Conservation (phyloP, 1,284 basidiomycete species). For the Pseudozyma pruni region DNA sequence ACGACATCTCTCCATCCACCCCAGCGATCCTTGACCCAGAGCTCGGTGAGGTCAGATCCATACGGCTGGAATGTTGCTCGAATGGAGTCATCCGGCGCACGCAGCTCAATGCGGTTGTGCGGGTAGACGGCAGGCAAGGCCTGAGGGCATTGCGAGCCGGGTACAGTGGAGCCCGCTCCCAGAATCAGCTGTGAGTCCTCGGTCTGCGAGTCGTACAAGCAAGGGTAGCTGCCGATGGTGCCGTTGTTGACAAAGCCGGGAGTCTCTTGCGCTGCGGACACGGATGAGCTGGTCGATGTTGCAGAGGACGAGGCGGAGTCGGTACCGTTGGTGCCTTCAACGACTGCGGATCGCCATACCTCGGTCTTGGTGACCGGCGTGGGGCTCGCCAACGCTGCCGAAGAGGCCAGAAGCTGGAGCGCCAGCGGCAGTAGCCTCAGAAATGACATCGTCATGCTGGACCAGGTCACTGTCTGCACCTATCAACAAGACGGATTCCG, state of each 20-base stretch:
- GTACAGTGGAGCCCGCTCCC: constrained; percentile 28
- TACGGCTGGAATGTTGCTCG: constrained; percentile 57
- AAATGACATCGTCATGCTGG: constrained; percentile 13
- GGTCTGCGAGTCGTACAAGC: constrained; percentile 31
- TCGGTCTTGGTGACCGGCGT: constrained; percentile 9
- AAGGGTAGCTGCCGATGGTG: constrained; percentile 54
- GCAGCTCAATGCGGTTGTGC: constrained; percentile 54
- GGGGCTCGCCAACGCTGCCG: constrained; percentile 20
- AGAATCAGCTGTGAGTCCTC: constrained; percentile 37
- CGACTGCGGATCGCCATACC: constrained; percentile 4
- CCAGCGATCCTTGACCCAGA: constrained; percentile 60
- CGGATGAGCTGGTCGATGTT: constrained; percentile 8
- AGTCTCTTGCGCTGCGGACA: constrained; percentile 27
- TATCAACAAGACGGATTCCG: not conserved
- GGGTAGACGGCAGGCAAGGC: constrained; percentile 54
- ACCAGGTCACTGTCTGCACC: not conserved
- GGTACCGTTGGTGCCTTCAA: constrained; percentile 10
- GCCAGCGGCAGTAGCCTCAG: constrained; percentile 31
- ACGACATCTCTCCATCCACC: constrained; percentile 55
- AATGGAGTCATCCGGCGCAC: constrained; percentile 58
- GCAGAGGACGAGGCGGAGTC: no score
- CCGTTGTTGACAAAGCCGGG: constrained; percentile 61
- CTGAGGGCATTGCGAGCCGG: constrained; percentile 30
- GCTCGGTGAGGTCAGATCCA: constrained; percentile 57
- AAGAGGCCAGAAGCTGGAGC: constrained; percentile 32